Percentiles rank a stretch among this genome's conserved stretches.
These are phyloP conservation scores for Coprinopsis sp. DNA, from an alignment of 768 basidiomycete species.

Conservation along the genomic window DNA sequence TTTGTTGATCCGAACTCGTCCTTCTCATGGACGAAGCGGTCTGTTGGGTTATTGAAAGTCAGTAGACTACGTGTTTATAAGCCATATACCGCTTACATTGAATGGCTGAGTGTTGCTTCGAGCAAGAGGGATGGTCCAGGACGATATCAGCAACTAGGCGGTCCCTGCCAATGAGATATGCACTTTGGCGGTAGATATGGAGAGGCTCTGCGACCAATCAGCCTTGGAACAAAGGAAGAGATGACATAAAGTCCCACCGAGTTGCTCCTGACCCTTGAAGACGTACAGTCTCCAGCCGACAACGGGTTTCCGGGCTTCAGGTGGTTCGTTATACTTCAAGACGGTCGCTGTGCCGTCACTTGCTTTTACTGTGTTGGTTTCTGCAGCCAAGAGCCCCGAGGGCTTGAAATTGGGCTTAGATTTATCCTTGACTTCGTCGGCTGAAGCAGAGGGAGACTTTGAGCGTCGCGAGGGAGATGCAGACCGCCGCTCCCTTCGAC, in stretches of 20 bases:
- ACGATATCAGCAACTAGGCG: constrained; percentile 80
- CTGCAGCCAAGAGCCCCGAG: constrained; percentile 91
- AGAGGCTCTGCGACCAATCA: constrained; percentile 60
- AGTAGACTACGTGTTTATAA: constrained; percentile 4
- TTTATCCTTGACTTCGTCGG: constrained; percentile 36
- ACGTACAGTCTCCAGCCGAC: constrained; percentile 94
- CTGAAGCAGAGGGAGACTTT: constrained; percentile 41
- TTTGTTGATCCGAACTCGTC: constrained; percentile 83
- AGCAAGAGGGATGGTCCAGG: constrained; percentile 94
- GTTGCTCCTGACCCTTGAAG: constrained; percentile 92
- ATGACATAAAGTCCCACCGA: constrained; percentile 52
- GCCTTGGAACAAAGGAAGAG: neutral
- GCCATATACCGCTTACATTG: constrained; percentile 60
- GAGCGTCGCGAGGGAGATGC: constrained; percentile 54
- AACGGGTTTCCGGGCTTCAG: constrained; percentile 90
- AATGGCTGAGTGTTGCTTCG: constrained; percentile 96
- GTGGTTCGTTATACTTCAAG: constrained; percentile 97
- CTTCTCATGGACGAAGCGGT: constrained; percentile 79
- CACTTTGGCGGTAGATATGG: constrained; percentile 91
- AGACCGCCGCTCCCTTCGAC: constrained; percentile 42
- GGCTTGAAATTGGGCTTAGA: constrained; percentile 85
- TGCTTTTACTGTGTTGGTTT: constrained; percentile 85
- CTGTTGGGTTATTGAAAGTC: constrained; percentile 30
- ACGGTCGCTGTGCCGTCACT: constrained; percentile 75
- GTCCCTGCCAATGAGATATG: constrained; percentile 91